Percentiles rank a stretch among this genome's conserved stretches.
Conservation (phyloP, 192 early-diverging fungal species). For the Rhizoclosmatium globosum region DNA sequence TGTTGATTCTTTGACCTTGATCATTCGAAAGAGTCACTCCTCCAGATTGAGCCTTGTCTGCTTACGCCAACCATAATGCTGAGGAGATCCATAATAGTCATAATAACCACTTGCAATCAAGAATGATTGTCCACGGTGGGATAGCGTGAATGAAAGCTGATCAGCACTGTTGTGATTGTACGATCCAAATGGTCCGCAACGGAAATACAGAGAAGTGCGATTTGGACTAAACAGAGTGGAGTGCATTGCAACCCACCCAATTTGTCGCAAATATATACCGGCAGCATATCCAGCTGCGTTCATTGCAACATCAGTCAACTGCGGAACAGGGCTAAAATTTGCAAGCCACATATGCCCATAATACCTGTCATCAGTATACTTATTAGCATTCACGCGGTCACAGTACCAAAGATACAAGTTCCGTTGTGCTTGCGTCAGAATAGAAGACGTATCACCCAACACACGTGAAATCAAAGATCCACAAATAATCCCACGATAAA, state of each 20-base stretch:
- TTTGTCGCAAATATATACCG: not conserved
- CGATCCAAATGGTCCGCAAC: not conserved
- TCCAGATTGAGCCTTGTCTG: not conserved
- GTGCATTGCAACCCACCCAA: not conserved
- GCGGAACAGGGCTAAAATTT: not conserved
- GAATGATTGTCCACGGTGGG: not conserved
- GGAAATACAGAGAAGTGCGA: not conserved
- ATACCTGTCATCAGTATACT: not conserved
- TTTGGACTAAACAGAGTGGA: not conserved
- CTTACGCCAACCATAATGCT: not conserved
- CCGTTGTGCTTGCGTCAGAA: not conserved
- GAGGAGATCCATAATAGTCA: not conserved
- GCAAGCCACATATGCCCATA: not conserved
- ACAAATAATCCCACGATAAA: not conserved
- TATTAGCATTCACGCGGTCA: not conserved
- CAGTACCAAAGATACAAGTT: not conserved
- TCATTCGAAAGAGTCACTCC: not conserved
- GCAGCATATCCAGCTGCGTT: not conserved
- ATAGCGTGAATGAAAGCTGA: not conserved
- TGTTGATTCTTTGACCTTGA: not conserved
- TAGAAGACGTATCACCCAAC: not conserved
- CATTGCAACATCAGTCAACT: not conserved
- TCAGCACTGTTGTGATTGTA: not conserved
- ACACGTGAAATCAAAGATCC: not conserved
- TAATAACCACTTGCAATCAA: not conserved